Percentiles rank a stretch among this genome's conserved stretches.
Evolutionary conservation across 495 filamentous ascomycete species (phyloP).

Genomic region (Achaetomiella virescens): DNA sequence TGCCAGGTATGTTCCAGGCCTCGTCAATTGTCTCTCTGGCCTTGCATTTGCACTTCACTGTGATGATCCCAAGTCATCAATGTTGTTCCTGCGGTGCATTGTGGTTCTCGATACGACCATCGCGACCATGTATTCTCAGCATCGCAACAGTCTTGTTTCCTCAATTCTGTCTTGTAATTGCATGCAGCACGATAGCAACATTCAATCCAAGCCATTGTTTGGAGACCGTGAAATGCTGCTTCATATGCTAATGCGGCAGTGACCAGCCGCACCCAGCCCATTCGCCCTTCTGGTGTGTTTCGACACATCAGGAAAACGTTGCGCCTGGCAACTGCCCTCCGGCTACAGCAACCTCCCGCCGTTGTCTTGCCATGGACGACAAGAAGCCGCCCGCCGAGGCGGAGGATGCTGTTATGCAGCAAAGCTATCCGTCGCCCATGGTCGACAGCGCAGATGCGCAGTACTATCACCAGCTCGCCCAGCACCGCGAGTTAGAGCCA

Average conservation of each 20-base stretch:
- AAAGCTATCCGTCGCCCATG: constrained; percentile 26
- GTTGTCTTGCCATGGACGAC: constrained; percentile 17
- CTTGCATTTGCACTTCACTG: too few species aligned
- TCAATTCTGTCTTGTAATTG: background rate
- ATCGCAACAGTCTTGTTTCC: background rate
- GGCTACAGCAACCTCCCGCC: background rate
- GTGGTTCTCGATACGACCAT: too few species aligned
- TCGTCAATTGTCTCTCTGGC: background rate
- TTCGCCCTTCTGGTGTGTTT: too few species aligned
- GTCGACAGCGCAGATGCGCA: constrained; percentile 23
- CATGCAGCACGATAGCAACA: background rate
- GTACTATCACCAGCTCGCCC: constrained; percentile 25
- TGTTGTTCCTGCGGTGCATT: background rate
- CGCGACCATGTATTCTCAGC: background rate
- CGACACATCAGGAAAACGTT: too few species aligned
- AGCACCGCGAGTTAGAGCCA: constrained; percentile 18
- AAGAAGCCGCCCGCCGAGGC: constrained; percentile 17
- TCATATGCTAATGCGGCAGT: constrained; percentile 19
- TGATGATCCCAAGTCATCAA: background rate
- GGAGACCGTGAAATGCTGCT: background rate
- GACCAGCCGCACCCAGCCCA: constrained; percentile 4
- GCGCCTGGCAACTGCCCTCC: background rate
- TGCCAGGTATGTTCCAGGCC: constrained; percentile 27
- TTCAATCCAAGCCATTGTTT: too few species aligned
- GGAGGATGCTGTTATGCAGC: constrained; percentile 23